Percentiles rank a stretch among this genome's conserved stretches.
Evolutionary conservation across 2,329 filamentous ascomycete species (phyloP).

Genomic region (Beauveria sp.): DNA sequence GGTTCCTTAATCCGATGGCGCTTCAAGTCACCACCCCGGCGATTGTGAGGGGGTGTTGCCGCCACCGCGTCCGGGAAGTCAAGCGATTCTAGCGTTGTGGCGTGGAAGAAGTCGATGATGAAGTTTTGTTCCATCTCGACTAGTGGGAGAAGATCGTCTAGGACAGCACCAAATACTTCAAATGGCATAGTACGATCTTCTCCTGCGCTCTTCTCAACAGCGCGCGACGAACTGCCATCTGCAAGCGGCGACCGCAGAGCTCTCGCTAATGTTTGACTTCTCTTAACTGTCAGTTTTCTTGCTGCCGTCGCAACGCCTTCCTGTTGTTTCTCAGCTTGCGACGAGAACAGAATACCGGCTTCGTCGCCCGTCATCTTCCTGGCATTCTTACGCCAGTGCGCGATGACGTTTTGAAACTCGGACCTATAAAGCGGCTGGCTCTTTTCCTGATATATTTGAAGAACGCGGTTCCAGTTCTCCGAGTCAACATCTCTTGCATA

Average conservation of each 20-base stretch:
- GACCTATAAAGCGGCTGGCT: slow-evolving; percentile 70
- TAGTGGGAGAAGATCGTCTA: slow-evolving; percentile 76
- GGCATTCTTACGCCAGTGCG: slow-evolving; percentile 72
- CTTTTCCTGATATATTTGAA: slow-evolving; percentile 74
- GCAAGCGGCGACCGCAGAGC: slow-evolving; percentile 60
- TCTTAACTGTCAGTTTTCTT: slow-evolving; percentile 86
- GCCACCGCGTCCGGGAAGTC: slow-evolving; percentile 80
- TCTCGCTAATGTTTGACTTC: slow-evolving; percentile 79
- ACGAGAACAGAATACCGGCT: slow-evolving; percentile 78
- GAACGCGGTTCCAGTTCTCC: slow-evolving; percentile 70
- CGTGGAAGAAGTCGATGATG: slow-evolving; percentile 92
- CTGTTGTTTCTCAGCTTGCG: slow-evolving; percentile 75
- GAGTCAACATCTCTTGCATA: slow-evolving; percentile 82
- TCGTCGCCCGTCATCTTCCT: slow-evolving; percentile 72
- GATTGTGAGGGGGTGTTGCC: slow-evolving; percentile 55
- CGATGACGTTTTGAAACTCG: slow-evolving; percentile 70
- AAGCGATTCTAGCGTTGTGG: slow-evolving; percentile 70
- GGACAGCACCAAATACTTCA: slow-evolving; percentile 70
- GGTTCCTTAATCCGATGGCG: slow-evolving; percentile 76
- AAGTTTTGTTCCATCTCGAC: slow-evolving; percentile 96
- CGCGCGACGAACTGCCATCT: slow-evolving; percentile 45
- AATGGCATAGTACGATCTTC: slow-evolving; percentile 65
- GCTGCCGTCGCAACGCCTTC: slow-evolving; percentile 70
- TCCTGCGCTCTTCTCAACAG: slow-evolving; percentile 49
- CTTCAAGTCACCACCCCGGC: slow-evolving; percentile 65